phyloP scores from a whole-genome alignment of 257 asterid species.

The Rauvolfia tetraphylla region DNA sequence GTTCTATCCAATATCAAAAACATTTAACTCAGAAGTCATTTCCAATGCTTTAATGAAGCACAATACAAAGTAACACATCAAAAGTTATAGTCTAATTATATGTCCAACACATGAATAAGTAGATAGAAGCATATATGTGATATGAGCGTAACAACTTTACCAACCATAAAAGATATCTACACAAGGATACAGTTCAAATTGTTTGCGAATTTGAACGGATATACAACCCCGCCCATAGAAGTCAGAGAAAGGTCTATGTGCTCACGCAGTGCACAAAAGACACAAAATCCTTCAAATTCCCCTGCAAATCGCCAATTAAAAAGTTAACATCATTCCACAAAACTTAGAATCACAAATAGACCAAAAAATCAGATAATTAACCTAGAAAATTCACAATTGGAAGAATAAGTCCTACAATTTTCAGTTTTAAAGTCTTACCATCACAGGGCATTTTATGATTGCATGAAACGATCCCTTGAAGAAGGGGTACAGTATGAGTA shows the following conservation, averaged over 20 bases:
- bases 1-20: too few species aligned
- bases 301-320: conserved; percentile 40
- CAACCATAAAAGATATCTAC: neutral
- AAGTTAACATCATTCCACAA: neutral
- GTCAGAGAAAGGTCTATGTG: conserved; percentile 41
- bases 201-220: conserved; percentile 50
- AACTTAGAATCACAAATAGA: neutral
- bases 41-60: neutral
- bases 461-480: conserved; percentile 43
- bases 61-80: neutral
- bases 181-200: conserved; percentile 81
- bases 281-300: conserved; percentile 39
- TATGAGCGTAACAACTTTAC: neutral
- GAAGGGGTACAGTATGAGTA: conserved; percentile 73
- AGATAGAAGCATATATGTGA: neutral
- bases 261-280: conserved; percentile 47
- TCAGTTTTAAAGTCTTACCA: conserved; percentile 30
- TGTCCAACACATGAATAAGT: neutral
- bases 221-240: conserved; percentile 29
- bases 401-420: neutral
- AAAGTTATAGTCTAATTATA: neutral
- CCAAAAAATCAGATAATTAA: neutral
- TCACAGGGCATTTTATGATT: conserved; percentile 30
- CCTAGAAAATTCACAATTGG: neutral
- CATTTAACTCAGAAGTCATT: neutral